A percentile compares a stretch with the other conserved stretches of the same genome.
Conservation (phyloP, 2,329 filamentous ascomycete genomes). For the Ustilaginoidea virens region DNA sequence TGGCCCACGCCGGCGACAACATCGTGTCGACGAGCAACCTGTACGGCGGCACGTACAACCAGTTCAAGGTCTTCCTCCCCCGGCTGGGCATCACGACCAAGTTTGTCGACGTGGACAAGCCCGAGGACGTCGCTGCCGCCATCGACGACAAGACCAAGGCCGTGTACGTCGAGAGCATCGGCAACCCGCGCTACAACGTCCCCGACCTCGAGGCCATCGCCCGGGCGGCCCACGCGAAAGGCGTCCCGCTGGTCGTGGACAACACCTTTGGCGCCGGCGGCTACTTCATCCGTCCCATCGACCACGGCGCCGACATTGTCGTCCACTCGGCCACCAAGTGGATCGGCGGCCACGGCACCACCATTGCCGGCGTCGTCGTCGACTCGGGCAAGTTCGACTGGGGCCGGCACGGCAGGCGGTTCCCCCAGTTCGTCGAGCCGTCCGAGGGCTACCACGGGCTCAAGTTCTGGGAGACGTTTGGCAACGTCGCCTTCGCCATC, state of each 20-base stretch:
- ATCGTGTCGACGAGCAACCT: slow-evolving; percentile 82
- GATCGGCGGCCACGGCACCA: slow-evolving; percentile 93
- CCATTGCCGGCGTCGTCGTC: slow-evolving; percentile 72
- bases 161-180: slow-evolving; percentile 81
- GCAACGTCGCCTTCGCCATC: slow-evolving; percentile 66
- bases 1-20: slow-evolving; percentile 84
- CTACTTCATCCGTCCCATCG: slow-evolving; percentile 74
- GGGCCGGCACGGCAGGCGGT: slow-evolving; percentile 68
- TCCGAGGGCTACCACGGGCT: slow-evolving; percentile 82
- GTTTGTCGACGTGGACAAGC: slow-evolving; percentile 68
- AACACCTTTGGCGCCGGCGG: slow-evolving; percentile 94
- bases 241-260: slow-evolving; percentile 59
- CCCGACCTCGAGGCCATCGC: slow-evolving; percentile 81
- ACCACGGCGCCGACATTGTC: slow-evolving; percentile 84
- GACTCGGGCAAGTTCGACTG: slow-evolving; percentile 91
- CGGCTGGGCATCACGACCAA: slow-evolving; percentile 79
- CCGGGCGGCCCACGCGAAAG: slow-evolving; percentile 56
- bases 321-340: slow-evolving; percentile 93
- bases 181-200: slow-evolving; percentile 86
- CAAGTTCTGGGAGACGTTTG: slow-evolving; percentile 90
- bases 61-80: slow-evolving; percentile 82
- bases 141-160: slow-evolving; percentile 94
- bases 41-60: slow-evolving; percentile 94
- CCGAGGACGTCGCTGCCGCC: slow-evolving; percentile 61
- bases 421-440: slow-evolving; percentile 86